These are phyloP conservation scores for Teratosphaeria nubilosa DNA, from an alignment of 2,329 filamentous ascomycete genomes.

Conservation along the genomic window DNA sequence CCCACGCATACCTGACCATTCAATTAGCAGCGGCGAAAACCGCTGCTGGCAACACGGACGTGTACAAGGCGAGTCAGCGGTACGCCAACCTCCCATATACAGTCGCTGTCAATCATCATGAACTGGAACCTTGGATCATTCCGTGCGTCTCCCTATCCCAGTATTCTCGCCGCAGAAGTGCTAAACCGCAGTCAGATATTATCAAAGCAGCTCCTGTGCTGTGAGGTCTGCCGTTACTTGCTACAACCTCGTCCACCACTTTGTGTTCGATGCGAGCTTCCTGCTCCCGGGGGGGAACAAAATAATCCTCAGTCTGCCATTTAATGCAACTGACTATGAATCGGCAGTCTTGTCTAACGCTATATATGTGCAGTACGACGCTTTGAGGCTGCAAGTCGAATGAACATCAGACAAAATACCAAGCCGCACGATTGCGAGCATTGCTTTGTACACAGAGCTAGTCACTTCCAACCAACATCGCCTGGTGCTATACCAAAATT, in stretches of 20 bases:
- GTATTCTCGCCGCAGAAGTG: not conserved
- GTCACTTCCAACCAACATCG: not conserved
- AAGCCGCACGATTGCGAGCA: not conserved
- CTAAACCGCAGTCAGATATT: conserved; percentile 28
- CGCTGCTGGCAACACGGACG: conserved; percentile 51
- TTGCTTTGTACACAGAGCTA: not conserved
- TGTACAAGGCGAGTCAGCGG: conserved; percentile 44
- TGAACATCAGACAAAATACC: not conserved
- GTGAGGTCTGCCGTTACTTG: conserved; percentile 51
- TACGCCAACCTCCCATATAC: conserved; percentile 45
- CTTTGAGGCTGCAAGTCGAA: conserved; percentile 47
- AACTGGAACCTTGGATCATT: conserved; percentile 45
- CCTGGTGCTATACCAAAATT: not conserved
- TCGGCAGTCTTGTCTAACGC: conserved; percentile 45
- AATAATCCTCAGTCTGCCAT: conserved; percentile 49
- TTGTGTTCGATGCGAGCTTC: conserved; percentile 42
- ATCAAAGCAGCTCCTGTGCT: conserved; percentile 50
- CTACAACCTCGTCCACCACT: conserved; percentile 52
- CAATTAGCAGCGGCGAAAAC: conserved; percentile 55
- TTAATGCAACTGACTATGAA: conserved; percentile 50
- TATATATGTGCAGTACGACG: conserved; percentile 57
- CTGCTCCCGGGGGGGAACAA: conserved; percentile 46
- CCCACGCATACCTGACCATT: conserved; percentile 49
- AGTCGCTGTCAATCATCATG: conserved; percentile 37
- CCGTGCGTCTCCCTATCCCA: conserved; percentile 33